Evolutionary conservation across 202 grass and related monocot genomes (phyloP).

Genomic region (Alloteropsis angusta): DNA sequence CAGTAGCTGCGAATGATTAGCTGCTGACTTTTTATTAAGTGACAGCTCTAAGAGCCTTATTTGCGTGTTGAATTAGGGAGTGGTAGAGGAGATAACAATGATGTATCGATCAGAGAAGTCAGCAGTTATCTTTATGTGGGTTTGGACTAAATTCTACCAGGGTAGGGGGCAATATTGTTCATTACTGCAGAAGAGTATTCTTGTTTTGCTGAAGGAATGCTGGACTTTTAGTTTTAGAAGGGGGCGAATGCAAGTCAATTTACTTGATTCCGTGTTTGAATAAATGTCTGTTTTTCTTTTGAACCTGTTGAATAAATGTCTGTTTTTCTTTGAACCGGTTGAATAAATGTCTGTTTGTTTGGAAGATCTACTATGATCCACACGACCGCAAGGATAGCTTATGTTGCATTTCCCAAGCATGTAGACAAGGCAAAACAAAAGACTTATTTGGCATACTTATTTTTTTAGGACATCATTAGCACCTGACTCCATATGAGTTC

Average conservation of each 20-base stretch:
- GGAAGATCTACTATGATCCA: neutral
- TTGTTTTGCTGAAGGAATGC: neutral
- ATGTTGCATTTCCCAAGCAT: neutral
- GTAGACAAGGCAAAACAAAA: neutral
- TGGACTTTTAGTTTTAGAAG: neutral
- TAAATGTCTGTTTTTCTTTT: neutral
- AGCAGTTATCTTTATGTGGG: neutral
- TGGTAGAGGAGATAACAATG: neutral
- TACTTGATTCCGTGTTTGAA: neutral
- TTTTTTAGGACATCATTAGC: neutral
- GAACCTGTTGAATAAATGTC: no score
- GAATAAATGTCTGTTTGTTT: neutral
- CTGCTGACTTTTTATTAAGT: neutral
- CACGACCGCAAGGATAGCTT: neutral
- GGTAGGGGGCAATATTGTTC: neutral
- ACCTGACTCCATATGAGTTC: neutral
- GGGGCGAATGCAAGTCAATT: neutral
- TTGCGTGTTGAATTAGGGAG: neutral
- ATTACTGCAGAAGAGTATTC: neutral
- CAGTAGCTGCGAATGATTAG: neutral
- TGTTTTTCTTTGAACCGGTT: no score
- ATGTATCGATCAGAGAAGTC: neutral
- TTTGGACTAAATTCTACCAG: neutral
- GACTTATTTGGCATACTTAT: neutral
- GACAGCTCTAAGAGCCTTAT: neutral